A percentile compares a stretch with the other conserved stretches of the same genome.
Conservation (phyloP, 768 basidiomycete genomes). For the Phanerochaete carnosa region DNA sequence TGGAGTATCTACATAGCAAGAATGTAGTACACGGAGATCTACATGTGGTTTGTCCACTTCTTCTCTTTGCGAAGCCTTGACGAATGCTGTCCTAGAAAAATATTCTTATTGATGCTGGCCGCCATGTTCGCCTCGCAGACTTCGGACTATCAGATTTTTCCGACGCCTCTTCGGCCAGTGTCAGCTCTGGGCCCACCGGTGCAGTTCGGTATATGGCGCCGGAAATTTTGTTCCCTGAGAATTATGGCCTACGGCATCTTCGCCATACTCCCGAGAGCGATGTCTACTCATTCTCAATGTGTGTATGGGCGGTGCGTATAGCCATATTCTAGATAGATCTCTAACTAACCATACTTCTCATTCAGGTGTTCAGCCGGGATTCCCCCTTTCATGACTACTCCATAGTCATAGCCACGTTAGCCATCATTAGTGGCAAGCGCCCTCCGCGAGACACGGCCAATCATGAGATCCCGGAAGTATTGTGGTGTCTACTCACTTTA, state of each 20-base stretch:
- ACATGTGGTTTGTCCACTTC: neutral
- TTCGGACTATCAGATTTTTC: slow-evolving; percentile 3
- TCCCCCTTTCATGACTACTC: neutral
- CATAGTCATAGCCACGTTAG: neutral
- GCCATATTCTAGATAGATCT: neutral
- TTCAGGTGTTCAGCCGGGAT: neutral
- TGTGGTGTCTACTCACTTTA: neutral
- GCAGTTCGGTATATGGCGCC: neutral
- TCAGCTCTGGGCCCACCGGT: neutral
- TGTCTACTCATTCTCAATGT: neutral
- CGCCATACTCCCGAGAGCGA: neutral
- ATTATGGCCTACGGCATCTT: neutral
- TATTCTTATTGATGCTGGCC: slow-evolving; percentile 9
- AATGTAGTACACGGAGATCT: slow-evolving; percentile 9
- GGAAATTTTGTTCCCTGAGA: neutral
- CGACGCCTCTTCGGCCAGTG: neutral
- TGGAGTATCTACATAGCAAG: slow-evolving; percentile 6
- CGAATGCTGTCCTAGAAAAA: neutral
- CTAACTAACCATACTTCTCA: no score
- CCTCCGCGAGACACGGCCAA: neutral
- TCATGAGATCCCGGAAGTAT: neutral
- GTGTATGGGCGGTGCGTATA: slow-evolving; percentile 1
- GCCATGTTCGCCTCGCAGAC: slow-evolving; percentile 8
- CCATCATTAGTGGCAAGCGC: neutral
- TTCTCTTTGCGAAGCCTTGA: neutral